Conservation (phyloP, 352 stramenopile species). For the Globisporangium lucens region DNA sequence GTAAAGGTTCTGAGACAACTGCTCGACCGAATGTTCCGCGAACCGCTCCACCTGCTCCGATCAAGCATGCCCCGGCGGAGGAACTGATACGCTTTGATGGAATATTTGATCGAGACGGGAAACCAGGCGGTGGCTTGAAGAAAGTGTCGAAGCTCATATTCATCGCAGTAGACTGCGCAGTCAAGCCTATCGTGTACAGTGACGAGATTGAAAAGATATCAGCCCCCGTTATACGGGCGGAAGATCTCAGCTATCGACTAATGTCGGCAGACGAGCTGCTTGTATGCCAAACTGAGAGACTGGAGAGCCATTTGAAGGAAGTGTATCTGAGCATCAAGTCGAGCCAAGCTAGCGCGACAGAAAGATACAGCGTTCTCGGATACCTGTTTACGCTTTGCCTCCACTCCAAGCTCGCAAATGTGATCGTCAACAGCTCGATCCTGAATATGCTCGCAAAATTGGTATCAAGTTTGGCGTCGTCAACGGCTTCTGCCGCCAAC, state of each 20-base stretch:
- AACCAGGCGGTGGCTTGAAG: conserved; percentile 29
- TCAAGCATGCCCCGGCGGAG: background rate
- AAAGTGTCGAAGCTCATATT: conserved; percentile 62
- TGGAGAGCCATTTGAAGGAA: conserved; percentile 74
- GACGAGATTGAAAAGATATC: conserved; percentile 42
- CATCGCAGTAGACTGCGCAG: conserved; percentile 44
- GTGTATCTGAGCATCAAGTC: conserved; percentile 71
- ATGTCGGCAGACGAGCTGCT: conserved; percentile 41
- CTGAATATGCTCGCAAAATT: conserved; percentile 59
- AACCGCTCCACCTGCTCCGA: conserved; percentile 27
- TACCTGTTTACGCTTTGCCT: conserved; percentile 61
- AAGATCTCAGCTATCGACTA: conserved; percentile 38
- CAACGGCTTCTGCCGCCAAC: background rate
- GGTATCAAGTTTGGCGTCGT: conserved; percentile 19
- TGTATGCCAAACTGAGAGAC: conserved; percentile 35
- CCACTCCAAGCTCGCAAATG: conserved; percentile 59
- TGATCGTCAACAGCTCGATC: conserved; percentile 84
- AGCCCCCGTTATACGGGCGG: conserved; percentile 21
- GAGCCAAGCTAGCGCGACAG: conserved; percentile 11
- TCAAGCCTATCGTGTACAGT: conserved; percentile 62
- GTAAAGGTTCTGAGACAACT: background rate
- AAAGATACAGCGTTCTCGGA: conserved; percentile 49
- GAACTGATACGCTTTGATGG: conserved; percentile 19
- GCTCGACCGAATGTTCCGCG: conserved; percentile 17
- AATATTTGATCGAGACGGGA: conserved; percentile 32